Evolutionary conservation across 164 flowering plant genomes (phyloP).

Genomic region (Buxus sempervirens): DNA sequence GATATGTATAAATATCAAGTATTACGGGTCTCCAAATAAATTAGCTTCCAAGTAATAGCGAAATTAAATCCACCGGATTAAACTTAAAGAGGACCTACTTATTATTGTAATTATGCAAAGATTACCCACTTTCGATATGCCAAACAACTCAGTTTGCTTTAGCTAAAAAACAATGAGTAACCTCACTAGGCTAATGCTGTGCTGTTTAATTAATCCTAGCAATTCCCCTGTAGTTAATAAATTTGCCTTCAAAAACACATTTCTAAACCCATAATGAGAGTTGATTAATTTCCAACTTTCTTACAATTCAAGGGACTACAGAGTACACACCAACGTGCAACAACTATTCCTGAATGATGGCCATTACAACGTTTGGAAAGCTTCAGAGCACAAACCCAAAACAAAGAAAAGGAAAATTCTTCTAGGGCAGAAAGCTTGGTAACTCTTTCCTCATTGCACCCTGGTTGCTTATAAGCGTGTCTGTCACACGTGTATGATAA

Average conservation of each 20-base stretch:
- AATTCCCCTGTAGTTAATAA: background rate
- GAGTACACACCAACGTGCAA: constrained; percentile 14
- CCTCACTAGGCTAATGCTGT: background rate
- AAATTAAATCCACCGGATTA: too few species aligned
- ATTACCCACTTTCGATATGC: background rate
- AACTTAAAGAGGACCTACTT: too few species aligned
- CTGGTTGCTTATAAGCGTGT: constrained; percentile 14
- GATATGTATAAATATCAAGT: too few species aligned
- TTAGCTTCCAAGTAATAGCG: too few species aligned
- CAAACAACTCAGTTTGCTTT: background rate
- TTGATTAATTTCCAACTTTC: background rate
- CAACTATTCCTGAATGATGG: constrained; percentile 14
- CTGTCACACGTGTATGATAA: constrained; percentile 20
- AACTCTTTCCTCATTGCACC: too few species aligned
- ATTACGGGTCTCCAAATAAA: too few species aligned
- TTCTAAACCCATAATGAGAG: background rate
- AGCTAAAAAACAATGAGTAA: too few species aligned
- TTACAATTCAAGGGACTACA: constrained; percentile 13
- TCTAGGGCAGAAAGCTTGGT: too few species aligned
- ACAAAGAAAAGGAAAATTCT: too few species aligned
- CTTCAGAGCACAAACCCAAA: background rate
- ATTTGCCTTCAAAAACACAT: constrained; percentile 12
- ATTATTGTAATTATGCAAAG: background rate
- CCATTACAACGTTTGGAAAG: background rate
- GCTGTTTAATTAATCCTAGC: background rate